Evolutionary conservation across 257 asterid species (phyloP).

Genomic region (Penstemon barbatus): DNA sequence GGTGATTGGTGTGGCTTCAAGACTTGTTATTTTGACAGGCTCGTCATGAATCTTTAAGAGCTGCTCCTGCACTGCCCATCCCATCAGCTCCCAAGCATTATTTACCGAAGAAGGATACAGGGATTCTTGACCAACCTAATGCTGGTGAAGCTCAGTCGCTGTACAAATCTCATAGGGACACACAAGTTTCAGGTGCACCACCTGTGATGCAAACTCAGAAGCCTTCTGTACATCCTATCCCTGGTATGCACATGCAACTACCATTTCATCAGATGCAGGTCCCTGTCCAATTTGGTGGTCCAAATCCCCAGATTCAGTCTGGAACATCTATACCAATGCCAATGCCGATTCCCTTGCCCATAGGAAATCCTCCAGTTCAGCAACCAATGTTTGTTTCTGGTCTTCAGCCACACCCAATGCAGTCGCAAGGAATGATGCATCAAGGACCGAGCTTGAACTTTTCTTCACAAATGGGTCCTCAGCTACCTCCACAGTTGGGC

Average conservation of each 20-base stretch:
- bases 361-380: slow-evolving; percentile 70
- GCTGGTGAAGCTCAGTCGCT: slow-evolving; percentile 46
- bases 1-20: slow-evolving; percentile 5
- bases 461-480: slow-evolving; percentile 69
- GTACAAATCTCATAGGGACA: slow-evolving; percentile 61
- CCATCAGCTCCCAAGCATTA: slow-evolving; percentile 70
- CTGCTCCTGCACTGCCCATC: slow-evolving; percentile 48
- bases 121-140: slow-evolving; percentile 44
- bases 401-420: slow-evolving; percentile 78
- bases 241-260: slow-evolving; percentile 62
- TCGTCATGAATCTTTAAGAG: slow-evolving; percentile 49
- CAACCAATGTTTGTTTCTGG: slow-evolving; percentile 69
- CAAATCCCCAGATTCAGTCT: slow-evolving; percentile 75
- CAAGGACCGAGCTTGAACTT: slow-evolving; percentile 50
- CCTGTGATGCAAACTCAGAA: slow-evolving; percentile 58
- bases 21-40: slow-evolving; percentile 49
- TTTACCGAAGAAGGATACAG: slow-evolving; percentile 53
- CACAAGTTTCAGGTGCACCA: slow-evolving; percentile 51
- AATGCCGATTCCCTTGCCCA: slow-evolving; percentile 57
- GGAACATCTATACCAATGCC: slow-evolving; percentile 57
- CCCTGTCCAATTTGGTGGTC: slow-evolving; percentile 73
- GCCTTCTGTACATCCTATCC: slow-evolving; percentile 50
- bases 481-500: slow-evolving; percentile 72
- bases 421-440: slow-evolving; percentile 80
- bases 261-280: slow-evolving; percentile 63